phyloP scores from a whole-genome alignment of 2,329 filamentous ascomycete genomes.

The Pseudocercospora cruenta region DNA sequence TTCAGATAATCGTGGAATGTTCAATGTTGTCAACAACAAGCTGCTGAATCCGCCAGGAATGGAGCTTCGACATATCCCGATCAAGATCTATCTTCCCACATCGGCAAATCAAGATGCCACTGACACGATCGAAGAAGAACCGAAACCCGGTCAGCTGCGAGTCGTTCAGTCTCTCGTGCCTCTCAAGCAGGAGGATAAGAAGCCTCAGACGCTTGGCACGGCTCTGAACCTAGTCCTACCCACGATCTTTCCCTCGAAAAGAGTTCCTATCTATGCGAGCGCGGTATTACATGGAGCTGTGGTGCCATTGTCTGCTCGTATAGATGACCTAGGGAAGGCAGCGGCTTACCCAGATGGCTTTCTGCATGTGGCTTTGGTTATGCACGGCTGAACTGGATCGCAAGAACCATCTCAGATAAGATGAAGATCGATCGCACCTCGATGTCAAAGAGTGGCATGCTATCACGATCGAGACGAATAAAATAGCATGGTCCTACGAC shows the following conservation, averaged over 20 bases:
- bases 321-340: slow-evolving; percentile 81
- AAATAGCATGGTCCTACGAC: neutral
- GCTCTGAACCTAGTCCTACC: slow-evolving; percentile 78
- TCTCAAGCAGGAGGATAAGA: slow-evolving; percentile 50
- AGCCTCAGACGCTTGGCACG: slow-evolving; percentile 72
- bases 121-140: slow-evolving; percentile 30
- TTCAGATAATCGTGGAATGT: slow-evolving; percentile 72
- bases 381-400: slow-evolving; percentile 57
- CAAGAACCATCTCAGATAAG: no score
- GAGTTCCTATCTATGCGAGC: slow-evolving; percentile 81
- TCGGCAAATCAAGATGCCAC: slow-evolving; percentile 44
- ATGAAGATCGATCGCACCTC: neutral
- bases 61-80: slow-evolving; percentile 78
- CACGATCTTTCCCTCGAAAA: slow-evolving; percentile 80
- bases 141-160: slow-evolving; percentile 46
- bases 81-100: slow-evolving; percentile 80
- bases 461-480: neutral
- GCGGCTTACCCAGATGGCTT: slow-evolving; percentile 92
- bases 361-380: slow-evolving; percentile 78
- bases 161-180: slow-evolving; percentile 73
- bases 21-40: slow-evolving; percentile 72
- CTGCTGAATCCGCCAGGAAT: slow-evolving; percentile 74
- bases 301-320: slow-evolving; percentile 75
- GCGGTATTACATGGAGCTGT: slow-evolving; percentile 83
- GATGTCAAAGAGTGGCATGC: neutral